Evolutionary conservation across 345 rosid species (phyloP).

Genomic region (Kandelia obovata): DNA sequence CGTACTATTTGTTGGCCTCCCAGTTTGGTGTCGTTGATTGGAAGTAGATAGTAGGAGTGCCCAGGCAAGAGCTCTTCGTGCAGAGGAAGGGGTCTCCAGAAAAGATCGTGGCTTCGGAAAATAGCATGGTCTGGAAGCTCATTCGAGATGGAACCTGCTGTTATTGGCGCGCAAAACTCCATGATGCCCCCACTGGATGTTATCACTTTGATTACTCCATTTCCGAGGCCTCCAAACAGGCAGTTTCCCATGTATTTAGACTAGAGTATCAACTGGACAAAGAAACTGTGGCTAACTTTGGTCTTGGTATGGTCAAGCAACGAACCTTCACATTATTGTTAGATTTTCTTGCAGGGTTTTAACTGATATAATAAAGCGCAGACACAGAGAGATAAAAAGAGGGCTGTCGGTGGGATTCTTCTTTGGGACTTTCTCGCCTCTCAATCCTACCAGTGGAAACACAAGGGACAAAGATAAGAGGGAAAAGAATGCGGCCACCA

Average conservation of each 20-base stretch:
- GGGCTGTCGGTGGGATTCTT: slow-evolving; percentile 43
- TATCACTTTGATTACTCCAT: slow-evolving; percentile 45
- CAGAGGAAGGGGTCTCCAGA: slow-evolving; percentile 47
- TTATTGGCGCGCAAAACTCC: slow-evolving; percentile 53
- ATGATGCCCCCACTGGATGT: slow-evolving; percentile 58
- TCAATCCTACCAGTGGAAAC: slow-evolving; percentile 2
- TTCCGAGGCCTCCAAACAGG: slow-evolving; percentile 65
- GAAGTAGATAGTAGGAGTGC: slow-evolving; percentile 56
- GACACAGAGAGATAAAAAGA: background rate
- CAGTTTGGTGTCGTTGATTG: slow-evolving; percentile 21
- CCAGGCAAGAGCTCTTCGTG: slow-evolving; percentile 50
- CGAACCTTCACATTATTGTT: background rate
- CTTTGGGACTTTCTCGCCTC: slow-evolving; percentile 10
- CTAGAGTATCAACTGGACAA: background rate
- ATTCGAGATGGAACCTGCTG: slow-evolving; percentile 49
- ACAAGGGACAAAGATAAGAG: slow-evolving; percentile 5
- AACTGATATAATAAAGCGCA: background rate
- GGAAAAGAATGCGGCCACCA: slow-evolving; percentile 13
- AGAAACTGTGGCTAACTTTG: no score
- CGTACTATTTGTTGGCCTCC: slow-evolving; percentile 30
- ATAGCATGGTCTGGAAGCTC: slow-evolving; percentile 62
- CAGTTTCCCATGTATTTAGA: slow-evolving; percentile 63
- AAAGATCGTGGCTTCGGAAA: slow-evolving; percentile 46
- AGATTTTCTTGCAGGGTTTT: slow-evolving; percentile 9
- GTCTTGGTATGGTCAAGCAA: background rate